Base-by-base conservation (phyloP, 1,284 basidiomycete genomes). In the Neotropicomus parvogracilis region DNA sequence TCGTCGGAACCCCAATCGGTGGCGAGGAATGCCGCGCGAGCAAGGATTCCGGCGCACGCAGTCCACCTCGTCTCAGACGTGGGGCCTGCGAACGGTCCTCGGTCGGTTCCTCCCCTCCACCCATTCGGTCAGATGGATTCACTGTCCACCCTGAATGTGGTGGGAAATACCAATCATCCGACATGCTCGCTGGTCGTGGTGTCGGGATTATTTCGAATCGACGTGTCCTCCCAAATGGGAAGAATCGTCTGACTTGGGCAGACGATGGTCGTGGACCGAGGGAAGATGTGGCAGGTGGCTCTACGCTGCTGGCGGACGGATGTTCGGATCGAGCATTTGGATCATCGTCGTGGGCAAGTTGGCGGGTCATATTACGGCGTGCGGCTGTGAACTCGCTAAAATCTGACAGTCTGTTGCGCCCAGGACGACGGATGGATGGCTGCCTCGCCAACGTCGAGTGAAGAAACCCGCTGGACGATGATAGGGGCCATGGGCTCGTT, bases 331-430 rank as follows among this genome's bases (percentile, higher is more conserved):
- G 48, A 13, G 10, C 26, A 7, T 17, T 40, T 5, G 68, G 56
- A 3, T 59, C 56, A 37, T 67, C 54, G 17, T 62, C 59, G 43
- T 55, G 52, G 3, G 55, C 54, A 26, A 62, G 40, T 26, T 55
- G 61, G 7, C 66, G 62, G 6, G 51, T 55, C 11, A 56, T 58
- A 37, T 48, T 66, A 26, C 84, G 75, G 26, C 83, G 78, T n/a
- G 79, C 78, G 14, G 75, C 63, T 0, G 83, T 80, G 52, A 82
- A 85, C 27, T 86, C 83, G 58, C 73, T 79, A 61, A 86, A 85
- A 55, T 88, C 85, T 5, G 77, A 70, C 7, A 75, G 72, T 29
- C 83, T 69, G 6, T 77, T 75, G 27, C 78, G 77, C 21, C 63
- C 56, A 1, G 73, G 68, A 19, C 78, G 78, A 24, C 79, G 79